Evolutionary conservation across 2,329 filamentous ascomycete genomes (phyloP).

Genomic region (Aspergillus pseudoglaucus): DNA sequence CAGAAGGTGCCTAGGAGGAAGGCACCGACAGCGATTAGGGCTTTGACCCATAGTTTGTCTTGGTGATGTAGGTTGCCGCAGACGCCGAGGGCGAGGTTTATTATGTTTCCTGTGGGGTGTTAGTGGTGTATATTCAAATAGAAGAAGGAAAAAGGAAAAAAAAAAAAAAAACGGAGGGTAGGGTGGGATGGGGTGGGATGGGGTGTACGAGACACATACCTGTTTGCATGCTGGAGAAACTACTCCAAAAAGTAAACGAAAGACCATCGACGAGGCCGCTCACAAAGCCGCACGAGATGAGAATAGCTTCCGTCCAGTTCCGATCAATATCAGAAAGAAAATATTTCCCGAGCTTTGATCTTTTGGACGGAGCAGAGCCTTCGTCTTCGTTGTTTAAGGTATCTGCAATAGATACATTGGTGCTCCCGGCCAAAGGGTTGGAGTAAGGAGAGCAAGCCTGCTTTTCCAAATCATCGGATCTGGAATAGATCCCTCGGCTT

Average conservation of each 20-base stretch:
- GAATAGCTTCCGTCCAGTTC: constrained; percentile 4
- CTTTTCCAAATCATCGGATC: no score
- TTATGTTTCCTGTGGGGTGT: constrained; percentile 23
- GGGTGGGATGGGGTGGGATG: neutral
- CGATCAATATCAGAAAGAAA: constrained; percentile 5
- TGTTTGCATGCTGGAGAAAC: constrained; percentile 27
- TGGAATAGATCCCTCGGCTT: no score
- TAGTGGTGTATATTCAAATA: neutral
- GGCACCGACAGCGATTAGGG: constrained; percentile 23
- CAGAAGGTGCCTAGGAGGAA: constrained; percentile 27
- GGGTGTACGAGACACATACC: constrained; percentile 10
- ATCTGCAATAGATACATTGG: neutral
- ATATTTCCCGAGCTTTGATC: neutral
- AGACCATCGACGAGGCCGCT: constrained; percentile 23
- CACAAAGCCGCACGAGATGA: constrained; percentile 18
- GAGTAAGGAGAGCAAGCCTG: neutral
- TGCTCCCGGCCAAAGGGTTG: neutral
- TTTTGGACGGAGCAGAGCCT: neutral
- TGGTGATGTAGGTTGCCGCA: constrained; percentile 14
- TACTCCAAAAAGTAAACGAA: constrained; percentile 24
- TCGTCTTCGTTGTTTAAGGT: neutral
- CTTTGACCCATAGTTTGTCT: constrained; percentile 25
- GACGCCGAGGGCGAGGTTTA: constrained; percentile 29
- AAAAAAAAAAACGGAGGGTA: no score
- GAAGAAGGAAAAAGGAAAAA: neutral